These are phyloP conservation scores for Chlorella sp. DNA, from an alignment of 139 green algal genomes.

Conservation along the genomic window DNA sequence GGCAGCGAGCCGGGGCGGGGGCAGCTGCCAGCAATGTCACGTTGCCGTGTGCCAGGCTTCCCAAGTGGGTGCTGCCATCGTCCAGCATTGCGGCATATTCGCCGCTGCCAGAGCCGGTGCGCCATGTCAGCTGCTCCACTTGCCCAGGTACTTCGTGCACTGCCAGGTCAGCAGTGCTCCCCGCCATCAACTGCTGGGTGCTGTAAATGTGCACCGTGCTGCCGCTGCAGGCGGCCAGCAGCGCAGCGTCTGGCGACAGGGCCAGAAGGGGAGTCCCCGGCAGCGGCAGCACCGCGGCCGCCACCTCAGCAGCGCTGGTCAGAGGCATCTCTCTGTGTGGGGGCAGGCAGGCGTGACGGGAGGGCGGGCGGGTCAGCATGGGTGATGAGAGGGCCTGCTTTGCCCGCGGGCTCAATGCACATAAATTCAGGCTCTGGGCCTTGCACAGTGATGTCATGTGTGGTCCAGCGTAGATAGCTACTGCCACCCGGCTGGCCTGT, in stretches of 20 bases:
- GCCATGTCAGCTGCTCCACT: not conserved
- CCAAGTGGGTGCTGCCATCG: slow-evolving; percentile 14
- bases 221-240: slow-evolving; percentile 24
- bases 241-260: slow-evolving; percentile 12
- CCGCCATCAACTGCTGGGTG: slow-evolving; percentile 29
- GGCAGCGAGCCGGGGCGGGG: not conserved
- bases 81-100: slow-evolving; percentile 29
- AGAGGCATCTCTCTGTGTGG: slow-evolving; percentile 28
- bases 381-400: not conserved
- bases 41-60: not conserved
- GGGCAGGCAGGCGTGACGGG: too few relatives aligned
- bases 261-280: not conserved
- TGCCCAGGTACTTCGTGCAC: not conserved
- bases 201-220: slow-evolving; percentile 2
- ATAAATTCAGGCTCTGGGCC: not conserved
- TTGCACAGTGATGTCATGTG: not conserved
- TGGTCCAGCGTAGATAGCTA: not conserved
- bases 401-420: not conserved
- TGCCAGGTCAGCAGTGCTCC: not conserved
- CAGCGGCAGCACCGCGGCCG: slow-evolving; percentile 1
- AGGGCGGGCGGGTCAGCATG: not conserved
- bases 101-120: not conserved
- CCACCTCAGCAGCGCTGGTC: not conserved
- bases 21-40: not conserved
- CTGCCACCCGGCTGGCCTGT: not conserved